Evolutionary conservation across 192 early-diverging fungal species (phyloP).

Genomic region (Dimargaris verticillata): DNA sequence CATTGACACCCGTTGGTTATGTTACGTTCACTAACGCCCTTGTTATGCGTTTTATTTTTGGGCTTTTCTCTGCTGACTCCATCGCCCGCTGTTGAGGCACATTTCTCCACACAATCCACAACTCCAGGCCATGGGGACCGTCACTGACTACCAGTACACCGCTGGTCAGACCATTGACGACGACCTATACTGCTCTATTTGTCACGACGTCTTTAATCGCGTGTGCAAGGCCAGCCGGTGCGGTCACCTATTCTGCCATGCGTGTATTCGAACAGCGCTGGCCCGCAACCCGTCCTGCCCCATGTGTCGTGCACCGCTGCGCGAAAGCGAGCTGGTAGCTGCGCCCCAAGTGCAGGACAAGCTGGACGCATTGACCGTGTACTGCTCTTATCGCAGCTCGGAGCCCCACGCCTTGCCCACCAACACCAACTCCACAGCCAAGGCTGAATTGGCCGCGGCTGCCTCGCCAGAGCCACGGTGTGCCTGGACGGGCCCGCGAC

Average conservation of each 20-base stretch:
- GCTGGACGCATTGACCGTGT: conserved; percentile 10
- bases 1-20: too few species aligned
- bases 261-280: conserved; percentile 12
- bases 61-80: too few species aligned
- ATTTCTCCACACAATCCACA: too few species aligned
- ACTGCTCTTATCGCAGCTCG: conserved; percentile 3
- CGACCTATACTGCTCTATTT: conserved; percentile 15
- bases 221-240: conserved; percentile 12
- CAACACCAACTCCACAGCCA: too few species aligned
- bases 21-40: too few species aligned
- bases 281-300: conserved; percentile 10
- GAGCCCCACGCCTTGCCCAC: too few species aligned
- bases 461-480: conserved; percentile 9
- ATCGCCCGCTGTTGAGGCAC: too few species aligned
- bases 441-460: too few species aligned
- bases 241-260: conserved; percentile 15
- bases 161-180: conserved; percentile 8
- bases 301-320: conserved; percentile 13
- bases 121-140: background rate
- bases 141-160: conserved; percentile 11
- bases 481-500: conserved; percentile 12
- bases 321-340: conserved; percentile 11
- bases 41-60: too few species aligned
- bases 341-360: conserved; percentile 4
- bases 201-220: conserved; percentile 14